phyloP scores from a whole-genome alignment of 805 yeast species.

The Candida insectalens region DNA sequence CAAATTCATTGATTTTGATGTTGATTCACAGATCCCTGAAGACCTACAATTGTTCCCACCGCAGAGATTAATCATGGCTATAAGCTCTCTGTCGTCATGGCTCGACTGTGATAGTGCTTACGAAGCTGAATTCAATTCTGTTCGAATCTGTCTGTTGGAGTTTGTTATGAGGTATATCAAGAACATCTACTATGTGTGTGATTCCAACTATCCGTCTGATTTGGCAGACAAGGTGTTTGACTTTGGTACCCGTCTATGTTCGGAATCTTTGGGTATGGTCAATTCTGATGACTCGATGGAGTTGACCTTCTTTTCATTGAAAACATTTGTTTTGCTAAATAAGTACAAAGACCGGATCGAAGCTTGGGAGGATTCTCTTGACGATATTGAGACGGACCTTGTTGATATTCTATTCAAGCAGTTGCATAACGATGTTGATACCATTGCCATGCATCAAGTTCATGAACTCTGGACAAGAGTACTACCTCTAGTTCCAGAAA shows the following conservation, averaged over 20 bases:
- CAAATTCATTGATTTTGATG: constrained; percentile 28
- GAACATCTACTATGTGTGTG: constrained; percentile 23
- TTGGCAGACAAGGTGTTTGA: constrained; percentile 24
- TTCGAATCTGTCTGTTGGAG: constrained; percentile 42
- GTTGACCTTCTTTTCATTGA: constrained; percentile 37
- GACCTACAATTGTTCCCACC: constrained; percentile 40
- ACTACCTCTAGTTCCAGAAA: constrained; percentile 17
- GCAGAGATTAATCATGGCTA: constrained; percentile 55
- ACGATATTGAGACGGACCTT: constrained; percentile 31
- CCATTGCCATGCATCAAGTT: constrained; percentile 26
- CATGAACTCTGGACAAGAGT: constrained; percentile 23
- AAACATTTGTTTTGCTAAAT: constrained; percentile 27
- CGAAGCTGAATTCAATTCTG: constrained; percentile 39
- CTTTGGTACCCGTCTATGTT: constrained; percentile 27
- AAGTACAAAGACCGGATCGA: constrained; percentile 21
- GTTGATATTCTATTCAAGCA: constrained; percentile 29
- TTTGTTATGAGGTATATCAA: constrained; percentile 24
- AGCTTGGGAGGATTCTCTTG: constrained; percentile 24
- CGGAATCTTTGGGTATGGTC: constrained; percentile 35
- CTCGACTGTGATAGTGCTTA: constrained; percentile 52
- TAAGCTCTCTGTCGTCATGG: constrained; percentile 47
- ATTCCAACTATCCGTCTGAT: constrained; percentile 20
- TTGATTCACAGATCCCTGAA: constrained; percentile 15
- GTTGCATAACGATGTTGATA: constrained; percentile 5
- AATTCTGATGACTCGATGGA: constrained; percentile 22